Percentiles rank a stretch among this genome's conserved stretches.
phyloP scores from a whole-genome alignment of 23 red algal genomes.

The Gracilaria caudata region DNA sequence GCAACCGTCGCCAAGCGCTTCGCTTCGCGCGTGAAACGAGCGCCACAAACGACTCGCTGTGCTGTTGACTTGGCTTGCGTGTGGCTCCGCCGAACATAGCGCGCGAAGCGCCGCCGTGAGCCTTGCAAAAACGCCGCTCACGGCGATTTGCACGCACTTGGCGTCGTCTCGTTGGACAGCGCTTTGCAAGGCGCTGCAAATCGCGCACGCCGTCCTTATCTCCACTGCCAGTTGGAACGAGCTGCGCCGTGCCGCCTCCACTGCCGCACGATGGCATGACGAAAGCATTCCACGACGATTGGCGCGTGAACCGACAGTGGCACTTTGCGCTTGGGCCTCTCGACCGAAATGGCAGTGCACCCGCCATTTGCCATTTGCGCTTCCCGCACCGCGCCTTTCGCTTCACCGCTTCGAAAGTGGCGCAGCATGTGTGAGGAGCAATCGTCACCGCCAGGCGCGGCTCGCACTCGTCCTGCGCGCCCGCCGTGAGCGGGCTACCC shows the following conservation, averaged over 20 bases:
- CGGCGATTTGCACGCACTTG: not conserved
- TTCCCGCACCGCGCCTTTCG: not conserved
- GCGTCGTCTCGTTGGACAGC: not conserved
- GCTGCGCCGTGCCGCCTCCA: not conserved
- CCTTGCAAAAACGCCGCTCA: not conserved
- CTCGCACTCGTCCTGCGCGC: too few relatives aligned
- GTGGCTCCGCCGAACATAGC: not conserved
- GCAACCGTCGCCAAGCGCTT: too few relatives aligned
- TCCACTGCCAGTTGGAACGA: not conserved
- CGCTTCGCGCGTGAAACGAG: not conserved
- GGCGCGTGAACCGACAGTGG: too few relatives aligned
- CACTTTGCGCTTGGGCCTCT: too few relatives aligned
- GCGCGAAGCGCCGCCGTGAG: not conserved
- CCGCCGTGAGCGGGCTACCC: not conserved
- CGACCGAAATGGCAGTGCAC: not conserved
- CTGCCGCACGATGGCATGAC: too few relatives aligned
- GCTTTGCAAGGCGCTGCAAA: not conserved
- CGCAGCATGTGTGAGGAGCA: too few relatives aligned
- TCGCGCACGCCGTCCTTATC: not conserved
- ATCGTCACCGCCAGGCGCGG: too few relatives aligned
- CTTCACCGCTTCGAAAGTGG: too few relatives aligned
- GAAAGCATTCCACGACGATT: too few relatives aligned
- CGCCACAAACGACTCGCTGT: not conserved
- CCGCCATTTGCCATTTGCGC: not conserved
- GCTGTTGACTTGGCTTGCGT: constrained; percentile 2